Evolutionary conservation across 1,284 basidiomycete genomes (phyloP), one percentile per base, ranked within the genome.

Genomic region (Rhizoctonia solani): DNA sequence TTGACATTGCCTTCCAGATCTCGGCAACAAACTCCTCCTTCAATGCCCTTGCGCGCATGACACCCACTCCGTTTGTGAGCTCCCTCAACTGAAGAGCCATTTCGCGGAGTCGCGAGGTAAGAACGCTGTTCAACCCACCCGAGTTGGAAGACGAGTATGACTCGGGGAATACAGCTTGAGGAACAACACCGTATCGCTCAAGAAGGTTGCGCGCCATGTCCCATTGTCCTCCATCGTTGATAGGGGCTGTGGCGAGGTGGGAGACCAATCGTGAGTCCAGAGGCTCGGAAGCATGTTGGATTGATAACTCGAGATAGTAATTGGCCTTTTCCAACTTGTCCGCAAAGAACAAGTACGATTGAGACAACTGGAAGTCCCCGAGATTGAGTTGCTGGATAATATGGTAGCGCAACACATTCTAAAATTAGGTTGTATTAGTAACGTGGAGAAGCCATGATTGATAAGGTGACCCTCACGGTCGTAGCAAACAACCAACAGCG

Each of bases 241-340:
- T 88, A 29, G 93, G 91, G 59, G 89, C 88, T 13, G 79, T 76
- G 29, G 90, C 85, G 56, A 98, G 83, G 79, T 89, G 89, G 53
- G 82, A 84, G 55, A 98, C 81, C 13, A 95, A 82, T 1, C 95
- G 86, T 73, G 92, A 87, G 67, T 97, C 92, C 52, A 96, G 79
- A 0, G 90, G 87, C 66, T 88, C 83, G 72, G 93, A 88, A 0
- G 87, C 87, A 50, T 92, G 84, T 77, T 96, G 83, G 72, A 98
- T 91, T 67, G 89, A 86, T 53, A 88, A 80, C 79, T 98, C 95
- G 25, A 98, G 86, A 77, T 92, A 97, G 79, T 92, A 95, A 81
- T 98, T 98, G 63, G 89, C 83, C 79, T 97, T 97, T 81, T 97
- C 95, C 56, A 97, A 83, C 79, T 95, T 95, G 79, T 96, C 93